Evolutionary conservation across 2,329 filamentous ascomycete genomes (phyloP), one percentile per base, ranked within the genome.

Genomic region (Pyricularia grisea): DNA sequence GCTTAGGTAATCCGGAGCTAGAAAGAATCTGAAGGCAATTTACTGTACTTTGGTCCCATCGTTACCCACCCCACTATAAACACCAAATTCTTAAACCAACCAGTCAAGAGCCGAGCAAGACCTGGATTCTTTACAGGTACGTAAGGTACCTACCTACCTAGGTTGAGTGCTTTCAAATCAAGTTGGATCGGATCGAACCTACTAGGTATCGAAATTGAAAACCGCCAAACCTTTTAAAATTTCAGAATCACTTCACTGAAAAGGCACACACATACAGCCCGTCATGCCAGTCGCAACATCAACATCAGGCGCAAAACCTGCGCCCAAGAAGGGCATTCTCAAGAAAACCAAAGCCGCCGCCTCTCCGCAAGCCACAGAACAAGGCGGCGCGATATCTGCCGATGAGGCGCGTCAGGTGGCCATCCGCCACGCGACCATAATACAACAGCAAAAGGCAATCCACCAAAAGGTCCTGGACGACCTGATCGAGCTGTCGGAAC

Each of bases 381-480:
- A 75, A 71, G 72, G 73, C 70, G 76, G 73, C 70, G 76, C 79
- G 71, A 74, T 27, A 23, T 55, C 67, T 5, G 17, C 20, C 17
- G 65, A 82, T 65, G 81, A 81, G 74, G 84, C 81, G 69, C 82
- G 81, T 70, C 85, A 90, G 70, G 85, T 92, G 69, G 94, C 93
- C 67, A 81, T 95, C 70, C 87, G 93, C 75, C 93, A 97, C 81
- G 94, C 94, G 61, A 86, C 86, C 73, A 87, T 92, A 68, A 88
- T 97, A 67, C 91, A 97, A 78, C 85, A 92, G 73, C 92, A 91
- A 75, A 96, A 94, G 78, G 87, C 91, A 66, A 84, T 92, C 72
- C 90, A 97, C 79, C 81, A 86, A 58, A 80, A 88, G 71, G 94
- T 97, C 72, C 84, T 94, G 69, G 84, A 89, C 72, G 84, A 85